Percentiles rank a stretch among this genome's conserved stretches.
Evolutionary conservation across 2,329 filamentous ascomycete genomes (phyloP).

Genomic region (Immersiporthe knoxdaviesiana): DNA sequence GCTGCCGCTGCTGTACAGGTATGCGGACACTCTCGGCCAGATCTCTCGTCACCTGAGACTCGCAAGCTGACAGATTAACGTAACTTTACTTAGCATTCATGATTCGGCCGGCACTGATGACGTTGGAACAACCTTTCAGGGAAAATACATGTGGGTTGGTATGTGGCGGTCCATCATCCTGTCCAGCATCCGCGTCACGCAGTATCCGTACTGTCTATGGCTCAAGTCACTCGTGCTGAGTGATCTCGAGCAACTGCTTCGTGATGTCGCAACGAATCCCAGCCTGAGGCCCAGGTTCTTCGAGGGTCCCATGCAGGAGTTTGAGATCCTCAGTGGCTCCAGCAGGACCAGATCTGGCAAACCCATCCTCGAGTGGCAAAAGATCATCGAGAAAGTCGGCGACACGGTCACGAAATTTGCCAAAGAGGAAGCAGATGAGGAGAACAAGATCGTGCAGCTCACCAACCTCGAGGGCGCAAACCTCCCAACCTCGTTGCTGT

Average conservation of each 20-base stretch:
- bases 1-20: slow-evolving; percentile 67
- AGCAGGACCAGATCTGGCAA: slow-evolving; percentile 33
- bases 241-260: slow-evolving; percentile 62
- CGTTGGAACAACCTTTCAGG: slow-evolving; percentile 40
- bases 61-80: slow-evolving; percentile 8
- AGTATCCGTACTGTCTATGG: slow-evolving; percentile 72
- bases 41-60: background rate
- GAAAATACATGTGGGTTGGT: slow-evolving; percentile 58
- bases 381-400: slow-evolving; percentile 53
- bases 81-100: slow-evolving; percentile 47
- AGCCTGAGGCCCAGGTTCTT: slow-evolving; percentile 44
- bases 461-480: slow-evolving; percentile 59
- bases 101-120: slow-evolving; percentile 50
- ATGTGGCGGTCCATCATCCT: slow-evolving; percentile 71
- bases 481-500: slow-evolving; percentile 55
- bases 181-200: slow-evolving; percentile 64
- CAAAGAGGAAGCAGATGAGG: slow-evolving; percentile 41
- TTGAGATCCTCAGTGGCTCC: slow-evolving; percentile 35
- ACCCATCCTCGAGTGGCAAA: slow-evolving; percentile 39
- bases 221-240: slow-evolving; percentile 66
- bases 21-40: slow-evolving; percentile 33
- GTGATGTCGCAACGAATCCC: slow-evolving; percentile 48
- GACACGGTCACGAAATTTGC: slow-evolving; percentile 59
- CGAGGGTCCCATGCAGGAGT: slow-evolving; percentile 42
- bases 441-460: slow-evolving; percentile 54